Conservation (phyloP, 306 rosid genomes). For the Prunus mira region DNA sequence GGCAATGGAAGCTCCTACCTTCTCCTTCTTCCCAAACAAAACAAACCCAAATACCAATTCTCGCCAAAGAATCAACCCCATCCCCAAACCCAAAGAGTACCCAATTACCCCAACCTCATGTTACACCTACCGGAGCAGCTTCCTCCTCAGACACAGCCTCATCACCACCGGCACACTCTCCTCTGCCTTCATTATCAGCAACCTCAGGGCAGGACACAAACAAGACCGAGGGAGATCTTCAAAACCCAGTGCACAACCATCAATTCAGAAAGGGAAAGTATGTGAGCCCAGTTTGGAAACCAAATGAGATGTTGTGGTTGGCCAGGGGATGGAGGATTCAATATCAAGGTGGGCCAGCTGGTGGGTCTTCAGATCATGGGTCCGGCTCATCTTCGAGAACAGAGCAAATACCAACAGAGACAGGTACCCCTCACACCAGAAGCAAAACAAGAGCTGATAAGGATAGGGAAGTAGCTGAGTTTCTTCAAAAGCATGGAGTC, state of each 20-base stretch:
- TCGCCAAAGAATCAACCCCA: slow-evolving; percentile 57
- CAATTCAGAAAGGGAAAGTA: slow-evolving; percentile 85
- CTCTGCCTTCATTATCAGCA: slow-evolving; percentile 40
- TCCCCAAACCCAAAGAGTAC: slow-evolving; percentile 39
- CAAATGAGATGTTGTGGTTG: slow-evolving; percentile 89
- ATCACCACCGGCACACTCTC: slow-evolving; percentile 71
- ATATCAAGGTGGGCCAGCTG: slow-evolving; percentile 47
- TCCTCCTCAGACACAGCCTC: slow-evolving; percentile 79
- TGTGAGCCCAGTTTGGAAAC: slow-evolving; percentile 98
- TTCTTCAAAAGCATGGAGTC: slow-evolving; percentile 66
- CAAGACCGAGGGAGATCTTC: slow-evolving; percentile 43
- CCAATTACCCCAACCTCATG: slow-evolving; percentile 6
- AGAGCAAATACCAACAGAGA: slow-evolving; percentile 30
- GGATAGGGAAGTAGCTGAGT: slow-evolving; percentile 86
- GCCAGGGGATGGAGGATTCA: slow-evolving; percentile 87
- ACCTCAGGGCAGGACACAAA: slow-evolving; percentile 51
- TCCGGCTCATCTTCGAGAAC: slow-evolving; percentile 40
- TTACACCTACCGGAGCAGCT: slow-evolving; percentile 11
- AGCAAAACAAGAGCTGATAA: slow-evolving; percentile 90
- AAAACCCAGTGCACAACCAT: slow-evolving; percentile 47
- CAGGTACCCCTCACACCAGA: slow-evolving; percentile 24
- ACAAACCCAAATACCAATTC: slow-evolving; percentile 40
- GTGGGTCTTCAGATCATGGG: slow-evolving; percentile 2
- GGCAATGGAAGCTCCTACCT: slow-evolving; percentile 91
- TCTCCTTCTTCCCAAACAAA: slow-evolving; percentile 56